A percentile compares a stretch with the other conserved stretches of the same genome.
These are phyloP conservation scores for Helianthus tuberosus DNA, from an alignment of 129 eudicot genomes.

Conservation along the genomic window DNA sequence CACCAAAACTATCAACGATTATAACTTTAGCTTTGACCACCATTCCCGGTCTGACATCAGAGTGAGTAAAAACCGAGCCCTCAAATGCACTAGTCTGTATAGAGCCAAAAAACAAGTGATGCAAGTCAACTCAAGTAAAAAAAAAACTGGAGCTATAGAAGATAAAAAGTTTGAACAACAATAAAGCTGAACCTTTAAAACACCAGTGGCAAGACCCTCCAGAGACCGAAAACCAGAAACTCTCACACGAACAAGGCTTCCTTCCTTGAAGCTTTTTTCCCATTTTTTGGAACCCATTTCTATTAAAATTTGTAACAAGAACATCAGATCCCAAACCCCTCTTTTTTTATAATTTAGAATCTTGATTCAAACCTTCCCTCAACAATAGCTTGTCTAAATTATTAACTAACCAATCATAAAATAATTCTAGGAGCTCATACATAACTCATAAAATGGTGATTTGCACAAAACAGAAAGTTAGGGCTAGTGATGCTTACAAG, in stretches of 20 bases:
- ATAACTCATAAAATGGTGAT: too few relatives aligned
- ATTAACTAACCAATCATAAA: too few relatives aligned
- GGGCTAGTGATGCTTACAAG: too few relatives aligned
- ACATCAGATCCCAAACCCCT: too few relatives aligned
- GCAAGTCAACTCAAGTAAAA: slow-evolving; percentile 3
- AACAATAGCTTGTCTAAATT: too few relatives aligned
- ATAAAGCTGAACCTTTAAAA: slow-evolving; percentile 60
- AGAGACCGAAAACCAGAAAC: slow-evolving; percentile 79
- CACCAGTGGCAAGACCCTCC: slow-evolving; percentile 93
- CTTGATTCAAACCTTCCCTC: too few relatives aligned
- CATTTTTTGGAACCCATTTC: too few relatives aligned
- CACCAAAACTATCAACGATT: slow-evolving; percentile 79
- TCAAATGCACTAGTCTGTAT: slow-evolving; percentile 91
- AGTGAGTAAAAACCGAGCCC: slow-evolving; percentile 89
- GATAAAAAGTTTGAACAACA: neutral
- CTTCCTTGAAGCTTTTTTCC: slow-evolving; percentile 89
- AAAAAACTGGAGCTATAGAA: neutral
- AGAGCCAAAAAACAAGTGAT: slow-evolving; percentile 18
- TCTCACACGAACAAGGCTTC: slow-evolving; percentile 77
- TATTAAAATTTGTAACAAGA: too few relatives aligned
- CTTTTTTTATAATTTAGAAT: too few relatives aligned
- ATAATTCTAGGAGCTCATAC: too few relatives aligned
- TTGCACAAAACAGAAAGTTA: too few relatives aligned
- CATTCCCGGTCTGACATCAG: slow-evolving; percentile 98
- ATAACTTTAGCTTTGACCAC: slow-evolving; percentile 86